Evolutionary conservation across 164 flowering plant genomes (phyloP).

Genomic region (Kalanchoe fedtschenkoi): DNA sequence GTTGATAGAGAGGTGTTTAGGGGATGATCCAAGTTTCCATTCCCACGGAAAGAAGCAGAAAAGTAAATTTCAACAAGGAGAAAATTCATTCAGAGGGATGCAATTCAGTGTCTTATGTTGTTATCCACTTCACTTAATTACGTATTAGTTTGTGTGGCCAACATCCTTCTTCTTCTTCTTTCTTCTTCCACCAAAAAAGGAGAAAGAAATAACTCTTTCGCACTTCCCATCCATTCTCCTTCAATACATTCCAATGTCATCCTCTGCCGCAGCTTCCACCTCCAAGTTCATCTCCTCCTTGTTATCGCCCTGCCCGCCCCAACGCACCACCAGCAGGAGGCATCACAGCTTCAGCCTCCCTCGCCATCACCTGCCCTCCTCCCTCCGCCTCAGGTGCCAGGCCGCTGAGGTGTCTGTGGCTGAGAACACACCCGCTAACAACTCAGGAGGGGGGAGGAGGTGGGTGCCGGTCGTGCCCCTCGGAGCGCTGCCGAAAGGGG

Average conservation of each 20-base stretch:
- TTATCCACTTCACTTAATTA: no score
- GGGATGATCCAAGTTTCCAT: no score
- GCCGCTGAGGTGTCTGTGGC: conserved; percentile 63
- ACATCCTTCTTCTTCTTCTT: no score
- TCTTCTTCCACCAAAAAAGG: no score
- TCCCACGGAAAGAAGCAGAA: no score
- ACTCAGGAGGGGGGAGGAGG: conserved; percentile 20
- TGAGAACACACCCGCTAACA: conserved; percentile 18
- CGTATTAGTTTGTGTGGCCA: no score
- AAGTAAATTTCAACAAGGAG: no score
- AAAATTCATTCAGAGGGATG: no score
- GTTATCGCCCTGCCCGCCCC: conserved; percentile 13
- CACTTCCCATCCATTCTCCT: no score
- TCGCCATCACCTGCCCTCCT: not conserved
- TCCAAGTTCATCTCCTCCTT: conserved; percentile 15
- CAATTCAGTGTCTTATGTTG: no score
- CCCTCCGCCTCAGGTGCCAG: conserved; percentile 25
- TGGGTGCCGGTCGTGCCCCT: conserved; percentile 94
- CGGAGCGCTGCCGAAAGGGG: conserved; percentile 81
- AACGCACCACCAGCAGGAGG: not conserved
- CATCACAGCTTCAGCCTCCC: conserved; percentile 1
- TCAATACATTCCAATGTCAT: not conserved
- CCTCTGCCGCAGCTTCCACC: conserved; percentile 20
- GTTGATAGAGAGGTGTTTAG: no score
- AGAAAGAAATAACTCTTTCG: no score